Base-by-base conservation (phyloP, 441 rosid genomes). In the Populus tomentosa region DNA sequence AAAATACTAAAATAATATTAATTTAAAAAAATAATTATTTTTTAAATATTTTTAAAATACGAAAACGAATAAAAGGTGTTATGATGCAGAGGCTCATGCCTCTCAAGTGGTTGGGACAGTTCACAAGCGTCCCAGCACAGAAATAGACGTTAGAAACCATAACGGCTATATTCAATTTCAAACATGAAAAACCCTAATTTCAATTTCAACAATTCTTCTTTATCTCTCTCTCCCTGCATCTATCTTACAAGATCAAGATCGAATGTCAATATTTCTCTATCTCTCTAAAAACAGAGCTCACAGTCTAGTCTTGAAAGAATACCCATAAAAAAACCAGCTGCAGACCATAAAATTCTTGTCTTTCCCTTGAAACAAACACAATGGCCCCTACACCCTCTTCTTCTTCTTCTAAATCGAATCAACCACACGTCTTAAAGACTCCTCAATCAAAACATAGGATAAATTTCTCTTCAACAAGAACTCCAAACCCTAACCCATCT, bases 361-460 rank as follows among this genome's bases (percentile, higher is more conserved):
- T 21, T 61, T 61, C 28, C 65, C 26, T 61, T 21, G 0, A 61
- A 46, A 46, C 56, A 61, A 61, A 38, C 3, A 71, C 59, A 80
- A 93, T 93, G 98, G 97, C 93, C 5, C 95, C 93, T 23, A 92
- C 98, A 0, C 98, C 97, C 21, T 80, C 97, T 3, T 85, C 94
- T 6, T 9, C 94, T 7, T 7, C 91, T 4, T 18, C 89, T 0
- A 87, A 88, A 79, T 74, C 81, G 14, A 86, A 82, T 73, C 95
- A 85, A 38, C 73, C 64, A 35, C 86, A 84, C 24, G 14, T 16
- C 6, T 16, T 78, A 71, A 87, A 82, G 78, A 95, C 98, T 7
- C 99, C 98, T 6, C 92, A 84, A 64, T 89, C 93, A 1, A 95
- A 89, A 74, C 93, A 94, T 38, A 89, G 94, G 2, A 84, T 90